Evolutionary conservation across 208 protist species (phyloP), one percentile per base, ranked within the genome.

Genomic region (Trypanosoma melophagium): DNA sequence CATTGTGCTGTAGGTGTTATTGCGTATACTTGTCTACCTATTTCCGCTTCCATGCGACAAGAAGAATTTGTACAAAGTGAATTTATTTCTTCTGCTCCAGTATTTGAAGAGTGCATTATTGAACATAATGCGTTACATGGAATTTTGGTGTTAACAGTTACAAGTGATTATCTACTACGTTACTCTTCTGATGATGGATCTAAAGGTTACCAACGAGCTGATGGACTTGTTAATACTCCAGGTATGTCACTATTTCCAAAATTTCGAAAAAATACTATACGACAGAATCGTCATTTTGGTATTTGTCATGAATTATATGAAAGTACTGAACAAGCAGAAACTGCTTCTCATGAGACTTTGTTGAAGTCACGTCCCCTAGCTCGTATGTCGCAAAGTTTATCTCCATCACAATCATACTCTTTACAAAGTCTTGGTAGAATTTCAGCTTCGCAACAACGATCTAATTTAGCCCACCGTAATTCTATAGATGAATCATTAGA

Each of bases 81-180:
- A 24, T 76, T 89, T 42, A 66, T 81, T 22, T 69, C 81, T 8
- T 62, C 87, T 13, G 60, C 82, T 7, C 69, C 85, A 19, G 68
- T 54, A 4, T 91, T 95, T 61, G 60, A 74, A 50, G 72, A 86
- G 7, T 92, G 90, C 71, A 60, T 61, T 10, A 90, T 96, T 64
- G 83, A 88, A 42, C 78, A 90, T 42, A 86, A 96, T 70, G 73
- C 86, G 28, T 52, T 80, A 35, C 86, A 96, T 71, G 90, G 90
- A 17, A 79, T 94, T 55, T 60, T 96, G 53, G 71, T 94, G 14
- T 64, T 92, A 10, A 85, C 75, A 61, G 84, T 88, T 53, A 68
- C 81, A 40, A 79, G 51, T 22, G 83, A 79, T 24, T 80, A 47
- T 49, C 69, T 80, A 0, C 57, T 95, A 31, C 80, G 90, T n/a